Percentiles rank a stretch among this genome's conserved stretches.
Evolutionary conservation across 495 filamentous ascomycete species (phyloP).

Genomic region (Aspergillus indologenus): DNA sequence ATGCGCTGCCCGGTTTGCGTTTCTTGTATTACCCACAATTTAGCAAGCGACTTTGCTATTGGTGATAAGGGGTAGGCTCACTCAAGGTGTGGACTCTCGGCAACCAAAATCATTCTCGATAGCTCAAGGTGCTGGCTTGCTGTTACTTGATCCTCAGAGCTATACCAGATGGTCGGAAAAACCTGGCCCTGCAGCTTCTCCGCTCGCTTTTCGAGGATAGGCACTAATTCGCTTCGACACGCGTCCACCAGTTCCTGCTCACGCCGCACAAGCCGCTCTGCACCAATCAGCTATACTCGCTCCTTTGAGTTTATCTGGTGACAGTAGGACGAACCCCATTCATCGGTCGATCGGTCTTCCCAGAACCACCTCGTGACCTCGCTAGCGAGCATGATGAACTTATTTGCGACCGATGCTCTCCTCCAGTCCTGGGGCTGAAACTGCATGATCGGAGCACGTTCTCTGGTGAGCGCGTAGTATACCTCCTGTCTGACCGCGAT

Average conservation of each 20-base stretch:
- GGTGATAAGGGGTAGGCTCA: slow-evolving; percentile 9
- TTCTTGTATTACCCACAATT: neutral
- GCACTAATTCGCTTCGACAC: slow-evolving; percentile 17
- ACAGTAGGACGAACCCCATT: slow-evolving; percentile 18
- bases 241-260: slow-evolving; percentile 16
- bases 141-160: slow-evolving; percentile 22
- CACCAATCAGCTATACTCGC: neutral
- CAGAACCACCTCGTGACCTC: slow-evolving; percentile 28
- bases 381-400: slow-evolving; percentile 24
- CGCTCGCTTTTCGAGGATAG: slow-evolving; percentile 20
- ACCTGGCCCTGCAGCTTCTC: slow-evolving; percentile 24
- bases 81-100: slow-evolving; percentile 26
- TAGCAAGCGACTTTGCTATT: slow-evolving; percentile 1
- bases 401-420: slow-evolving; percentile 19
- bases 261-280: slow-evolving; percentile 19
- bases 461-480: slow-evolving; percentile 25
- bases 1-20: slow-evolving; percentile 17
- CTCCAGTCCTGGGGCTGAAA: slow-evolving; percentile 15
- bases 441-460: slow-evolving; percentile 15
- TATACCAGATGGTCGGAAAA: slow-evolving; percentile 29
- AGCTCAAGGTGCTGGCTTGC: slow-evolving; percentile 25
- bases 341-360: slow-evolving; percentile 13
- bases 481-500: slow-evolving; percentile 28
- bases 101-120: slow-evolving; percentile 24
- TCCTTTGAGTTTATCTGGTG: neutral